Conservation (phyloP, 768 basidiomycete genomes). For the Lactifluus rugatus region DNA sequence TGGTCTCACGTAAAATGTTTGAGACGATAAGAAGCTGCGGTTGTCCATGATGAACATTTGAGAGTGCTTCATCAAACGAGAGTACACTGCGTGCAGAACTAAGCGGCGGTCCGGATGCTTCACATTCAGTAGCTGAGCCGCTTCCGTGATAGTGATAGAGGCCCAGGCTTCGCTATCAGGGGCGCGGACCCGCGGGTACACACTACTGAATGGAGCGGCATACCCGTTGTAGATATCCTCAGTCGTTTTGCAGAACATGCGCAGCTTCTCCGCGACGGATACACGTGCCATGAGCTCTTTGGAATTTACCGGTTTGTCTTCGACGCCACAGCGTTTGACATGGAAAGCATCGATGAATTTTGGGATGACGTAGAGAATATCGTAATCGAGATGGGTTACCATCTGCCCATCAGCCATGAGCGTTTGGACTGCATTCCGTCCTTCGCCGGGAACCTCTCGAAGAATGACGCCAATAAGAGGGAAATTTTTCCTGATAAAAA, state of each 20-base stretch:
- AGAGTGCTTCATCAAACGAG: slow-evolving; percentile 47
- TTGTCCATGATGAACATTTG: slow-evolving; percentile 44
- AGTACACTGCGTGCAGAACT: slow-evolving; percentile 47
- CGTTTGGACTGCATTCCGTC: slow-evolving; percentile 4
- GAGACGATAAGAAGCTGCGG: slow-evolving; percentile 36
- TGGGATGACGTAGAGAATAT: slow-evolving; percentile 55
- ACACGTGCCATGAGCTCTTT: slow-evolving; percentile 50
- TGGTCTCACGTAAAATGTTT: slow-evolving; percentile 49
- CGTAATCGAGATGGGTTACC: slow-evolving; percentile 23
- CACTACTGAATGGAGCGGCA: slow-evolving; percentile 22
- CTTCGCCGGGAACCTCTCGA: slow-evolving; percentile 4
- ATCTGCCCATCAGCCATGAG: slow-evolving; percentile 4
- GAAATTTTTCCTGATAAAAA: not conserved
- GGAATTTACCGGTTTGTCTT: slow-evolving; percentile 24
- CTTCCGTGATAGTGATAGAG: slow-evolving; percentile 43
- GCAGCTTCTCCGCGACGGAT: slow-evolving; percentile 50
- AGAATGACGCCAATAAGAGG: not conserved
- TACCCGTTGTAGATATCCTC: slow-evolving; percentile 33
- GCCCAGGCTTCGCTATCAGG: slow-evolving; percentile 43
- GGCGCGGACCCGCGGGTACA: slow-evolving; percentile 40
- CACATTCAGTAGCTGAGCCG: slow-evolving; percentile 30
- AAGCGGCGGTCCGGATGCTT: slow-evolving; percentile 25
- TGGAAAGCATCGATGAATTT: slow-evolving; percentile 40
- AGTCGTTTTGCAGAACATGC: slow-evolving; percentile 39
- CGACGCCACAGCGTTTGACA: slow-evolving; percentile 38